Evolutionary conservation across 75 land plant species (phyloP), one percentile per base, ranked within the genome.

Genomic region (Pinus tabuliformis): DNA sequence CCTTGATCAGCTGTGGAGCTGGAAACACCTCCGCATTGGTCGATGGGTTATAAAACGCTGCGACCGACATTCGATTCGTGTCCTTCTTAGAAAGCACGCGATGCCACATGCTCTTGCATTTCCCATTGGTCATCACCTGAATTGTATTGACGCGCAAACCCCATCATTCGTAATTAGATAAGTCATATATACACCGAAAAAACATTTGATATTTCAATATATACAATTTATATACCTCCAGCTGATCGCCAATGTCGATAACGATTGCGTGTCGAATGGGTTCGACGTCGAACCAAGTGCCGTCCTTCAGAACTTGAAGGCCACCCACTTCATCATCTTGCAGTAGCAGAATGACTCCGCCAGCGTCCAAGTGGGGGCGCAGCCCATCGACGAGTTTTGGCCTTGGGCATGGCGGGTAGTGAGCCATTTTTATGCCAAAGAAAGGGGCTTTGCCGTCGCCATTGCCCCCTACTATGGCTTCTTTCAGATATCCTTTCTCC

Each of bases 21-120:
- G 91, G 91, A 33, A 61, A 90, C 70, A 90, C 88, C 21, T 87
- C 83, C 1, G 92, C 92, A 75, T 87, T 85, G 36, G 77, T 85
- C 6, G 89, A 89, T 6, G 92, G 92, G 70, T 90, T 90, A 83
- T 90, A 90, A 83, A 90, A 90, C 4, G 89, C 83, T 0, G 91
- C 89, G 36, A 90, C 62, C 1, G 91, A 90, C 91, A 90, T 87
- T 62, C 89, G 78, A 70, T 68, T 85, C 1, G 87, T 87, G n/a
- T 90, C 89, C 2, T 81, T 68, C 56, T 82, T 89, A 5, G 87
- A 83, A 15, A 90, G 62, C 79, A 90, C 89, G 5, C 87, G 65
- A 62, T 90, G 92, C 83, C 78, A 15, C 73, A 90, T 81, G 77
- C 92, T 90, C 83, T 90, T 90, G 86, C 87, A 90, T 73, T 81